These are phyloP conservation scores for Eragrostis tef DNA, from an alignment of 202 grass and related monocot genomes.

Conservation along the genomic window DNA sequence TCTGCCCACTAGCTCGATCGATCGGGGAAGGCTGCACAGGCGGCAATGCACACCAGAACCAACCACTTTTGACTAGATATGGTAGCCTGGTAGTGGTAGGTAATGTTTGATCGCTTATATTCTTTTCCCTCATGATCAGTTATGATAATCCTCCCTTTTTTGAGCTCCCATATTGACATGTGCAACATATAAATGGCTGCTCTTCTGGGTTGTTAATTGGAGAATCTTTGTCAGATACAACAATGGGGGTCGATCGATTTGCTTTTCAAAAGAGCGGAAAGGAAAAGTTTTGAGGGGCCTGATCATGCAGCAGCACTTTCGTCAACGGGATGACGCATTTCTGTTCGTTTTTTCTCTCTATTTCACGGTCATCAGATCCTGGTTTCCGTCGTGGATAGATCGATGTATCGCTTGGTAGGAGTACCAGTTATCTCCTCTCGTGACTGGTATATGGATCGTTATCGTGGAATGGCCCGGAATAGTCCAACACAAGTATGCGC, in stretches of 20 bases:
- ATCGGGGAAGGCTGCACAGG: slow-evolving; percentile 1
- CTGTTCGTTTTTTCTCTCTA: background rate
- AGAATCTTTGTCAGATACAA: slow-evolving; percentile 9
- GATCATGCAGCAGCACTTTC: background rate
- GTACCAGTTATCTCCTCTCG: background rate
- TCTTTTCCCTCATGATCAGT: background rate
- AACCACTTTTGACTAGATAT: slow-evolving; percentile 41
- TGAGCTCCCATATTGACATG: background rate
- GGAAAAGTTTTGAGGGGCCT: no score
- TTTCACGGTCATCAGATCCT: background rate
- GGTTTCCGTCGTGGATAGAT: slow-evolving; percentile 4
- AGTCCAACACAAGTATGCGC: background rate
- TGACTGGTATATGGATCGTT: slow-evolving; percentile 3
- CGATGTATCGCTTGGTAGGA: slow-evolving; percentile 20
- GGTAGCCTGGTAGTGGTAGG: slow-evolving; percentile 33
- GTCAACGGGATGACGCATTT: slow-evolving; percentile 27
- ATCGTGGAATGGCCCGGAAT: slow-evolving; percentile 12
- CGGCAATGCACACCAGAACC: background rate
- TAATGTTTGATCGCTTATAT: slow-evolving; percentile 11
- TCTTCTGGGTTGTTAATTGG: background rate
- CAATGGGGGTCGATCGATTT: background rate
- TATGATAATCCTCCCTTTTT: background rate
- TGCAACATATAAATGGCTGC: background rate
- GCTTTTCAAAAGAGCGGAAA: background rate
- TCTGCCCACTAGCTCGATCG: background rate